These are phyloP conservation scores for Buxus sempervirens DNA, from an alignment of 164 flowering plant genomes.

Conservation along the genomic window DNA sequence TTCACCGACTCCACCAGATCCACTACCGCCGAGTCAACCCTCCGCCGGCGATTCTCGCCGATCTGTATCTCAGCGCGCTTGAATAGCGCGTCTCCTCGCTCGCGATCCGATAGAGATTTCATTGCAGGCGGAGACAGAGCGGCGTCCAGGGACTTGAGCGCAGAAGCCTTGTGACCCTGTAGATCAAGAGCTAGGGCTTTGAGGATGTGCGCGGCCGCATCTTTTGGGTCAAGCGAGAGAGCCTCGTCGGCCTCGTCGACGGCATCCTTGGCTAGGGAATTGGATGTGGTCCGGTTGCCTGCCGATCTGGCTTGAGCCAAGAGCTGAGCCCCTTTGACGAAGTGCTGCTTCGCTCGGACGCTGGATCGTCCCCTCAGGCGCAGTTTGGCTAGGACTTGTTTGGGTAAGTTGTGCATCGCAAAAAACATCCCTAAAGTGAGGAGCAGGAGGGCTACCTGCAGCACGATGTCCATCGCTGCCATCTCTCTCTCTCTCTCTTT, in stretches of 20 bases:
- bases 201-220: slow-evolving; percentile 83
- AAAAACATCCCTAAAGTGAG: slow-evolving; percentile 29
- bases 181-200: slow-evolving; percentile 65
- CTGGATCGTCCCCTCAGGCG: slow-evolving; percentile 38
- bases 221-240: slow-evolving; percentile 63
- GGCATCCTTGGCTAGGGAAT: slow-evolving; percentile 52
- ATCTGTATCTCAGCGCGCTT: slow-evolving; percentile 73
- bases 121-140: slow-evolving; percentile 68
- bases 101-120: slow-evolving; percentile 43
- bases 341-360: slow-evolving; percentile 73
- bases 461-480: slow-evolving; percentile 8
- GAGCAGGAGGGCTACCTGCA: slow-evolving; percentile 17
- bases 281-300: slow-evolving; percentile 20
- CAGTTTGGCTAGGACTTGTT: slow-evolving; percentile 32
- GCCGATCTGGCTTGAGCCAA: slow-evolving; percentile 60
- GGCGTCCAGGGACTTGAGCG: slow-evolving; percentile 55
- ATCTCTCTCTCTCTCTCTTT: not conserved
- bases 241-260: slow-evolving; percentile 61
- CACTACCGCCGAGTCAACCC: slow-evolving; percentile 53
- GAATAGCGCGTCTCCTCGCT: slow-evolving; percentile 66
- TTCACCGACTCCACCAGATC: slow-evolving; percentile 59
- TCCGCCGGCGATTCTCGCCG: slow-evolving; percentile 31
- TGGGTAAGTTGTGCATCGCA: slow-evolving; percentile 49
- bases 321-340: slow-evolving; percentile 83
- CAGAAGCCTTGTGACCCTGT: slow-evolving; percentile 59